These are phyloP conservation scores for Cylindrotheca closterium DNA, from an alignment of 108 stramenopile genomes.

Conservation along the genomic window DNA sequence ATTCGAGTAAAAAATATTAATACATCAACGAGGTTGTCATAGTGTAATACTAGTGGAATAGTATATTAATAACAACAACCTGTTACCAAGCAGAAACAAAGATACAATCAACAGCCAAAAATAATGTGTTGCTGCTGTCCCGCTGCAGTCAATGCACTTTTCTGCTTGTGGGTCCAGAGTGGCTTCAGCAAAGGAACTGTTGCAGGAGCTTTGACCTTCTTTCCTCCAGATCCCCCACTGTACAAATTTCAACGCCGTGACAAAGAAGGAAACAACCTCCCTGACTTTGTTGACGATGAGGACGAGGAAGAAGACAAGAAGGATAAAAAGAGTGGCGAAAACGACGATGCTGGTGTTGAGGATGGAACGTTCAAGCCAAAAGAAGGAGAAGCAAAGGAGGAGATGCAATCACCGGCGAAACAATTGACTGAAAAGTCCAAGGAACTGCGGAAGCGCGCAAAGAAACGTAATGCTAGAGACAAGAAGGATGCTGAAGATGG, in stretches of 20 bases:
- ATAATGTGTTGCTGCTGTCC: constrained; percentile 86
- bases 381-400: constrained; percentile 39
- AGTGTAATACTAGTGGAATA: no score
- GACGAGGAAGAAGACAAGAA: constrained; percentile 12
- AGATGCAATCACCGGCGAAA: constrained; percentile 55
- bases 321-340: constrained; percentile 8
- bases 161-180: constrained; percentile 83
- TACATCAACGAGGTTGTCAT: no score
- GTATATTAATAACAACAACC: no score
- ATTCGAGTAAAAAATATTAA: no score
- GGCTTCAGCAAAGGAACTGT: constrained; percentile 79
- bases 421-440: constrained; percentile 67
- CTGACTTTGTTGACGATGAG: constrained; percentile 38
- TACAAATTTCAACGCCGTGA: constrained; percentile 72
- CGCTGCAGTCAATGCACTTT: constrained; percentile 75
- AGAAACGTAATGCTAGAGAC: constrained; percentile 58
- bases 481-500: constrained; percentile 49
- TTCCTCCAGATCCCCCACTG: constrained; percentile 84
- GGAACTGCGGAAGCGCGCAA: constrained; percentile 58
- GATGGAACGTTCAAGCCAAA: constrained; percentile 26
- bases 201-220: constrained; percentile 85
- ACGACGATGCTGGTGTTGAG: constrained; percentile 9
- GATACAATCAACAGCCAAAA: no score
- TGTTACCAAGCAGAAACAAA: no score
- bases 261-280: constrained; percentile 51